Percentiles rank a stretch among this genome's conserved stretches.
These are phyloP conservation scores for Leucosporidium yakuticum DNA, from an alignment of 768 basidiomycete species.

Conservation along the genomic window DNA sequence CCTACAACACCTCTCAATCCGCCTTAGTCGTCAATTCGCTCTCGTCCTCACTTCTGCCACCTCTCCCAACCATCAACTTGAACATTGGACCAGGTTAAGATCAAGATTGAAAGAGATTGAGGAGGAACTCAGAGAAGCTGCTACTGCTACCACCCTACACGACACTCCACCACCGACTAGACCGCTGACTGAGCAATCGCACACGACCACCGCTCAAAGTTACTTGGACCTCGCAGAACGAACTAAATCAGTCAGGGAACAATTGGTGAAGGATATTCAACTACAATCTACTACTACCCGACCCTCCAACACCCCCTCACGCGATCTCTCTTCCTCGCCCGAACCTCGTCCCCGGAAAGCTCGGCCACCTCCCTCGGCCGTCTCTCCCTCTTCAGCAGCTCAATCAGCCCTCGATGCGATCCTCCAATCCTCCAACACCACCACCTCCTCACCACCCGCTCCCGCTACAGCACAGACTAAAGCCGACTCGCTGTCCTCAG, in stretches of 20 bases:
- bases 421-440: not conserved
- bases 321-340: not conserved
- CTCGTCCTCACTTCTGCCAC: not conserved
- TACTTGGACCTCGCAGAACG: too few relatives aligned
- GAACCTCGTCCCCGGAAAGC: not conserved
- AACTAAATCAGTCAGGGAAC: too few relatives aligned
- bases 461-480: not conserved
- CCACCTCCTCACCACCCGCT: not conserved
- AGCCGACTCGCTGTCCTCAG: not conserved
- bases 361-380: not conserved
- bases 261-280: too few relatives aligned
- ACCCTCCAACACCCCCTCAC: too few relatives aligned
- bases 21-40: not conserved
- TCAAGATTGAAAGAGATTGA: not conserved
- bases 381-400: not conserved
- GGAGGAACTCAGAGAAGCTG: not conserved
- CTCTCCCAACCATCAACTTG: not conserved
- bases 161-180: too few relatives aligned
- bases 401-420: not conserved
- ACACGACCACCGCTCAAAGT: too few relatives aligned
- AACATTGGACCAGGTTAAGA: not conserved
- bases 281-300: too few relatives aligned
- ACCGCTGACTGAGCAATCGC: not conserved
- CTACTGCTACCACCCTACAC: not conserved
- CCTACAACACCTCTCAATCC: not conserved